phyloP scores from a whole-genome alignment of 176 grass and related monocot genomes.

The Luzula sylvatica region DNA sequence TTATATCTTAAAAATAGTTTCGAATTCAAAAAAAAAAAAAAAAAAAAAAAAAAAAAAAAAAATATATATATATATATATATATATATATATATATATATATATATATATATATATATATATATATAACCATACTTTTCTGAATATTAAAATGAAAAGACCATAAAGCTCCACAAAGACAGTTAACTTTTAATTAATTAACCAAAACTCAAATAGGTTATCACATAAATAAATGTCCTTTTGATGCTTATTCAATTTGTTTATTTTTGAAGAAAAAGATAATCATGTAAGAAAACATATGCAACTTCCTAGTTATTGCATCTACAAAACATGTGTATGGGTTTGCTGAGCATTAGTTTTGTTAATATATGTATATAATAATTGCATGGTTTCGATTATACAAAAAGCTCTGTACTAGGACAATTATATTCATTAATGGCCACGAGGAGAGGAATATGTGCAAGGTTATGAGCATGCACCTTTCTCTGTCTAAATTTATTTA shows the following conservation, averaged over 20 bases:
- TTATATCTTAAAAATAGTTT: no score
- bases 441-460: conserved; percentile 21
- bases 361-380: no score
- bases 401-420: no score
- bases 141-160: conserved; percentile 11
- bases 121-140: no score
- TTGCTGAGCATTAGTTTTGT: no score
- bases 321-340: no score
- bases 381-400: neutral
- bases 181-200: conserved; percentile 16
- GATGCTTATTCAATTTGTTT: neutral
- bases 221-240: conserved; percentile 21
- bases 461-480: conserved; percentile 16
- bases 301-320: conserved; percentile 14
- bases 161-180: conserved; percentile 20
- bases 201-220: conserved; percentile 18
- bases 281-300: conserved; percentile 8
- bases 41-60: no score
- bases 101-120: no score
- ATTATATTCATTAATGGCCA: neutral
- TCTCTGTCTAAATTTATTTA: neutral
- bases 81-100: no score
- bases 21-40: no score
- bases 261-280: conserved; percentile 4
- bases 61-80: no score